Evolutionary conservation across 2,329 filamentous ascomycete genomes (phyloP), one percentile per base, ranked within the genome.

Genomic region (Lasiodiplodia gonubiensis): DNA sequence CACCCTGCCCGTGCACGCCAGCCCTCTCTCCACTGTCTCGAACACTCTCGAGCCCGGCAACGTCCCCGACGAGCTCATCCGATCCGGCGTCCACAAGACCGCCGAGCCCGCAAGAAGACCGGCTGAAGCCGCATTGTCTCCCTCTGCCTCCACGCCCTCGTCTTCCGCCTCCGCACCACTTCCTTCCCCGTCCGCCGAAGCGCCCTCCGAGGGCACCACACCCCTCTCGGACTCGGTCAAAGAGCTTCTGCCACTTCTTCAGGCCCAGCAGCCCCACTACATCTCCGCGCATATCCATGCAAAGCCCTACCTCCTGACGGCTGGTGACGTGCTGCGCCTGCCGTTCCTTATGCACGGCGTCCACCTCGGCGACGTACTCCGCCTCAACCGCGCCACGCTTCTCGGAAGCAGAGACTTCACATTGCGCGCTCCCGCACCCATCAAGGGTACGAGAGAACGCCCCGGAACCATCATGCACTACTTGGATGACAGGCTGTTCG

Each of bases 371-470:
- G 94, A 98, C 77, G 83, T 96, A 46, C 85, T 99, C 69, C 91
- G 94, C 7, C 86, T 99, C 68, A 94, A 97, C 81, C 90, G 93
- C 67, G 95, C 93, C 27, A 90, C 88, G 49, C 84, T 90, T 65
- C 82, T 99, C 53, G 95, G 95, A 33, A 94, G 90, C 72, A 86
- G 95, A 70, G 94, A 98, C 79, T 97, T 92, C 81, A 97, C 94
- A 5, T 84, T 98, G 70, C 92, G 93, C 79, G 81, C 83, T 1
- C 72, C 77, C 0, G 77, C 75, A 66, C 33, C 73, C 6, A 60
- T 73, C 65, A 77, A 73, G 69, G 76, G 74, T 14, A 76, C 70
- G 30, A 69, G 71, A 18, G 77, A 78, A 61, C 71, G 71, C 46
- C 69, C 69, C 14, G 75, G 78, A 70, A 42, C 54, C 42, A 78